Base-by-base conservation (phyloP, 768 basidiomycete species). In the Boletellus emodensis region DNA sequence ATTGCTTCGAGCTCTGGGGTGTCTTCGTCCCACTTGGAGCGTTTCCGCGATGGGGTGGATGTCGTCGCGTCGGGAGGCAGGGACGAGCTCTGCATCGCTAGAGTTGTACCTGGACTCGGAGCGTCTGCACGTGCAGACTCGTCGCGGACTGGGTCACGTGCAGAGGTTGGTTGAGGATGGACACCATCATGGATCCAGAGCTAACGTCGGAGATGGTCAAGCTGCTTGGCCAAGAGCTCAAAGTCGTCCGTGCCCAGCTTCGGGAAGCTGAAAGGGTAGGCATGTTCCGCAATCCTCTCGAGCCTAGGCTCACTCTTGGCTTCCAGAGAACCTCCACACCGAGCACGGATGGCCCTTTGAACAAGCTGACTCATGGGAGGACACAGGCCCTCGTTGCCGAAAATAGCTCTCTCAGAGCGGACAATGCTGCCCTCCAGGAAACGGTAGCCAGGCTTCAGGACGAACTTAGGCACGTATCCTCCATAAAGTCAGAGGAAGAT, bases 1-100 rank as follows among this genome's bases (percentile, higher is more conserved):
- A 60, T 49, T 50, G 72, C 71, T 22, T 75, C 67, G 13, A 63
- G 72, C 20, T 73, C 71, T 5, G 76, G 73, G 22, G 82, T 80
- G n/a, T 68, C 69, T 34, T 64, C 59, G 40, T 77, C 76, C 88
- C 88, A 90, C 65, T 85, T 87, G 10, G 87, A 87, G n/a, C 86
- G 79, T 68, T 87, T 90, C 47, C 79, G 75, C 17, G 82, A 80
- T 4, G 83, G 81, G 0, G 83, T 82, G 18, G 78, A 78, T 2
- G 78, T 49, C 30, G 45, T 30, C 30, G 51, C 36, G 50, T 43
- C 10, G 41, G n/a, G 39, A 43, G 66, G 68, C 59, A 71, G 64
- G 9, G 50, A 44, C 33, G 46, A 49, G 18, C 26, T 40, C 11
- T 56, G 48, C 52, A 51, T 55, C 30, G 30, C 30, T 7, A 4